Base-by-base conservation (phyloP, 2,329 filamentous ascomycete genomes). In the Lachnellula hyalina region DNA sequence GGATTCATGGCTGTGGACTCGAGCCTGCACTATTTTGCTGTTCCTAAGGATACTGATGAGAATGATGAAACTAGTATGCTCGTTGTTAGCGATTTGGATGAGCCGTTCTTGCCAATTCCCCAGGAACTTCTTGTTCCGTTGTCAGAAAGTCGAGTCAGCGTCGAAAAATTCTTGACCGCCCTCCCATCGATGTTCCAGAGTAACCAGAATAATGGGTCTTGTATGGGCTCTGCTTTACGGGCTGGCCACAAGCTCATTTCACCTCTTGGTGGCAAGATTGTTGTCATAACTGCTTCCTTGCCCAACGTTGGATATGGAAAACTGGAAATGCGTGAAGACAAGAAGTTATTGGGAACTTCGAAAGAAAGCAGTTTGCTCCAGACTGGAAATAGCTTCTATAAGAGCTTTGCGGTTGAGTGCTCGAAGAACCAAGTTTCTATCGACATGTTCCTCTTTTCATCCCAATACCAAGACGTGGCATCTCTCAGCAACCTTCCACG, bases 391-490 rank as follows among this genome's bases (percentile, higher is more conserved):
- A 91, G 89, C 68, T 99, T 97, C 74, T 99, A 97, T 81, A 99
- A 99, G 79, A 96, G 90, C 67, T 99, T 99, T 67, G 94, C 94
- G 0, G 94, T 99, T 3, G 94, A 99, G 71, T 99, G 94, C 73
- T 96, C 92, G 38, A 99, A 99, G 77, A 96, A 95, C 63, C 94
- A 99, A 73, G 94, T 99, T 28, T 97, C 92, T 0, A 91, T 99
- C 63, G 92, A 96, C 71, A 96, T 96, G 92, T 96, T 96, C 77
- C 78, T 96, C 49, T 96, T 96, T 75, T 94, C 90, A 4, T 92
- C 90, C 15, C 89, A 94, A 70, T 96, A 99, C 72, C 94, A 97
- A 73, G 94, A 99, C 70, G 94, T 99, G 50, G 94, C 94, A 5
- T 96, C 92, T 34, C 79, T 99, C 52, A 96, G 91, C 77, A 96